A percentile compares a stretch with the other conserved stretches of the same genome.
Conservation (phyloP, 2,329 filamentous ascomycete species). For the Canariomyces notabilis region DNA sequence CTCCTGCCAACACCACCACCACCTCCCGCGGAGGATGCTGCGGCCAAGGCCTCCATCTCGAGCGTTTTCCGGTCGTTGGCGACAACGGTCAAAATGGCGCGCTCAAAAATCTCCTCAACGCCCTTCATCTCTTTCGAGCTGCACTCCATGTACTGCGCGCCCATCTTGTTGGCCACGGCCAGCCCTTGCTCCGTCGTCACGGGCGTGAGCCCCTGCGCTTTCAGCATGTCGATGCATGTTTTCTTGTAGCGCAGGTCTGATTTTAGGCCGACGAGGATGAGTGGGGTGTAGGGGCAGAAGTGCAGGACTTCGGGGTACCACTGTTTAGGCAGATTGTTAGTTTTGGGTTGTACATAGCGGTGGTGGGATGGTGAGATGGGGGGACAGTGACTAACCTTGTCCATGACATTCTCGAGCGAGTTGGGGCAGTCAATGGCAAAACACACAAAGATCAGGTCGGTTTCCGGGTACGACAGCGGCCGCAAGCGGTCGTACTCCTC, state of each 20-base stretch:
- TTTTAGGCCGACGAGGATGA: slow-evolving; percentile 93
- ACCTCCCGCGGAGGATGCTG: no score
- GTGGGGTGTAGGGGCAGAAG: slow-evolving; percentile 95
- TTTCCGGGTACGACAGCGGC: slow-evolving; percentile 95
- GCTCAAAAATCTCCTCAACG: slow-evolving; percentile 93
- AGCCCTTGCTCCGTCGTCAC: slow-evolving; percentile 88
- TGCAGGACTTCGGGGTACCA: slow-evolving; percentile 99
- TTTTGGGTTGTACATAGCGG: slow-evolving; percentile 3
- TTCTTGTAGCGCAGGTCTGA: slow-evolving; percentile 93
- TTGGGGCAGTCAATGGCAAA: slow-evolving; percentile 99
- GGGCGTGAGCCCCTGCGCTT: slow-evolving; percentile 92
- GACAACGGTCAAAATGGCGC: slow-evolving; percentile 84
- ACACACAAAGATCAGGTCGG: slow-evolving; percentile 95
- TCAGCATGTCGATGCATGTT: slow-evolving; percentile 97
- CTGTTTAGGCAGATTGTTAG: slow-evolving; percentile 44
- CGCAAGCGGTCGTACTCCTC: slow-evolving; percentile 97
- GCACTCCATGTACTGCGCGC: slow-evolving; percentile 94
- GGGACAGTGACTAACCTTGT: slow-evolving; percentile 65
- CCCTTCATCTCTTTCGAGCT: slow-evolving; percentile 96
- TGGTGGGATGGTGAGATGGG: slow-evolving; percentile 1
- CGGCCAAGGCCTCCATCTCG: slow-evolving; percentile 42
- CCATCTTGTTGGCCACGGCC: slow-evolving; percentile 87
- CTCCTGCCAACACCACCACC: slow-evolving; percentile 24
- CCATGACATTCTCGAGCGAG: slow-evolving; percentile 95
- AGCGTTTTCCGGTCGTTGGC: slow-evolving; percentile 67